phyloP scores from a whole-genome alignment of 139 green algal genomes.

The Edaphochlamys debaryana region DNA sequence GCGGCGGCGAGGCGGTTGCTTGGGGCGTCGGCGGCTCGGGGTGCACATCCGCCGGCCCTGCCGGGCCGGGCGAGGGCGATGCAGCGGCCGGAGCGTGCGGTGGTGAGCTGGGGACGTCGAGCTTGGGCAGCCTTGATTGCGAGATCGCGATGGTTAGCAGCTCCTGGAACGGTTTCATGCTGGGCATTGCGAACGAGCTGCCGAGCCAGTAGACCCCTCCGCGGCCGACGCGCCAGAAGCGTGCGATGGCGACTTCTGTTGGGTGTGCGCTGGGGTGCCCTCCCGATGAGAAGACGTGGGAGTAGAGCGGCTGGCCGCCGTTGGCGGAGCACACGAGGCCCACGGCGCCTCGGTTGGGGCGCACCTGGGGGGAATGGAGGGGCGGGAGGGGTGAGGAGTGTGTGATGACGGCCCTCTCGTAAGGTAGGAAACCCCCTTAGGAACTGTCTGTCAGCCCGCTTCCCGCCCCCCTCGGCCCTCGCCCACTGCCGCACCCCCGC shows the following conservation, averaged over 20 bases:
- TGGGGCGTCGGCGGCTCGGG: no score
- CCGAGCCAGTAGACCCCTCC: conserved; percentile 16
- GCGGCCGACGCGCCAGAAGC: not conserved
- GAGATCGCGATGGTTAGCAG: not conserved
- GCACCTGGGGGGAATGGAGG: not conserved
- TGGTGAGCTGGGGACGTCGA: not conserved
- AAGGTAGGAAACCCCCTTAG: no score
- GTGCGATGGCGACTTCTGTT: not conserved
- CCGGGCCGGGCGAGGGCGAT: no score
- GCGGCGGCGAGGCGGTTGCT: no score
- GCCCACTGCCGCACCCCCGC: no score
- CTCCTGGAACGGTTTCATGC: not conserved
- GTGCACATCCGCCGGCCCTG: no score
- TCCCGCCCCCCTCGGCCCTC: no score
- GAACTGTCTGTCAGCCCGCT: no score
- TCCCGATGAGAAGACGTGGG: no score
- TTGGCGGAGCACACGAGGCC: not conserved
- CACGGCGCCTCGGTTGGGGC: not conserved
- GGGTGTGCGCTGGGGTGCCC: not conserved
- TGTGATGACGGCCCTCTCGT: no score
- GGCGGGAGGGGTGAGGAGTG: not conserved
- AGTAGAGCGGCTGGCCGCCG: not conserved
- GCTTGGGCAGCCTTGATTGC: not conserved
- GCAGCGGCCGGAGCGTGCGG: no score
- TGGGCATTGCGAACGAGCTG: not conserved